phyloP scores from a whole-genome alignment of 148 eudicot genomes.

The Diospyros lotus region DNA sequence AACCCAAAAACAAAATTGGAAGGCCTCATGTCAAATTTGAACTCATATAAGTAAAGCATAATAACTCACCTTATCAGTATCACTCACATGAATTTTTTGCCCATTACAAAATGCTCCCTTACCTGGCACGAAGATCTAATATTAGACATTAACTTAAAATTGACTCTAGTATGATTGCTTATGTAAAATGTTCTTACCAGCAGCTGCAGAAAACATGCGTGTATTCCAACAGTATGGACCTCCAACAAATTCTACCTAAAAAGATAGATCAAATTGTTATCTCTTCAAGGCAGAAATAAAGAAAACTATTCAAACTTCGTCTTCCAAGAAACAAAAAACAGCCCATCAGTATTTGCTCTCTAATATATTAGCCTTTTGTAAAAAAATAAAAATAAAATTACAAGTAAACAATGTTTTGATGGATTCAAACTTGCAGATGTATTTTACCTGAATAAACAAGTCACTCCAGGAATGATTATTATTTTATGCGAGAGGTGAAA shows the following conservation, averaged over 20 bases:
- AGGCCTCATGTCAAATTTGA: not conserved
- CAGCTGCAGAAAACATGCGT: slow-evolving; percentile 84
- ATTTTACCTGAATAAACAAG: not conserved
- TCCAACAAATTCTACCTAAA: slow-evolving; percentile 97
- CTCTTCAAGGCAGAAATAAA: slow-evolving; percentile 4
- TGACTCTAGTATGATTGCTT: slow-evolving; percentile 7
- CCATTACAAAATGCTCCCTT: slow-evolving; percentile 96
- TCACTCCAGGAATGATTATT: not conserved
- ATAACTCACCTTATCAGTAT: slow-evolving; percentile 65
- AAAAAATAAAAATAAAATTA: not conserved
- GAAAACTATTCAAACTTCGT: not conserved
- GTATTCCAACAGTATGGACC: slow-evolving; percentile 98
- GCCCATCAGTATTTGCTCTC: not conserved
- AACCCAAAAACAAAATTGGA: not conserved
- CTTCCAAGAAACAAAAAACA: not conserved
- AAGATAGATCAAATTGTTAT: slow-evolving; percentile 18
- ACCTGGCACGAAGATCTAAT: slow-evolving; percentile 40
- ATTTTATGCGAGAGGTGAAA: no score
- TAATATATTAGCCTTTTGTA: not conserved
- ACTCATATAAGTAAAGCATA: not conserved
- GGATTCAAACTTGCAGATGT: not conserved
- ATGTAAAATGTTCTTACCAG: slow-evolving; percentile 50
- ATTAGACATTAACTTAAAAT: not conserved
- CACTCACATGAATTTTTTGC: slow-evolving; percentile 69
- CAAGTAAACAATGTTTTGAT: not conserved